Evolutionary conservation across 768 basidiomycete genomes (phyloP).

Genomic region (Termitomyces sp.): DNA sequence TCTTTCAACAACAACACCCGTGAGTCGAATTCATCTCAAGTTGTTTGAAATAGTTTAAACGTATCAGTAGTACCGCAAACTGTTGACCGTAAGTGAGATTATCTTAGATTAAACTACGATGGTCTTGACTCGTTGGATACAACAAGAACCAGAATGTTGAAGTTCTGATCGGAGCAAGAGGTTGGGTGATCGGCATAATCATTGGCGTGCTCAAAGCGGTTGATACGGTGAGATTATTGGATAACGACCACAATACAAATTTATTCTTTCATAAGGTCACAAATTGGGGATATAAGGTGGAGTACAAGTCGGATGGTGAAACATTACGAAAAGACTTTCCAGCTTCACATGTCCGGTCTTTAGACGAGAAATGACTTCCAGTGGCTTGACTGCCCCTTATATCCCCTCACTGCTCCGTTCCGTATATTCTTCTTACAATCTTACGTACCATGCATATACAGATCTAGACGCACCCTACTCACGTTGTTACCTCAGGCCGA

Average conservation of each 20-base stretch:
- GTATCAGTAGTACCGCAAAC: not conserved
- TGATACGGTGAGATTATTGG: not conserved
- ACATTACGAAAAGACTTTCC: slow-evolving; percentile 2
- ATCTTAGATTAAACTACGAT: not conserved
- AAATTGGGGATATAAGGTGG: slow-evolving; percentile 11
- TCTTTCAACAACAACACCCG: not conserved
- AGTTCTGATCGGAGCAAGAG: slow-evolving; percentile 4
- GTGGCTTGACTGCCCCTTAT: not conserved
- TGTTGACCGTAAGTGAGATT: not conserved
- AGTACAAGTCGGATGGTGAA: not conserved
- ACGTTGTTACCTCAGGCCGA: too few relatives aligned
- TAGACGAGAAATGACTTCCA: not conserved
- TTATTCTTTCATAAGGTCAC: not conserved
- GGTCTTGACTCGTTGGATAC: not conserved
- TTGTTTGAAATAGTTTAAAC: too few relatives aligned
- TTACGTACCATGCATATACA: not conserved
- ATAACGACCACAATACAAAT: not conserved
- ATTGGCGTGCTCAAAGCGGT: slow-evolving; percentile 6
- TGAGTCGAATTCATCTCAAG: not conserved
- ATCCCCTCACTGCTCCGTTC: not conserved
- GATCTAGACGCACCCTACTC: not conserved
- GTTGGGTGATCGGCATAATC: slow-evolving; percentile 10
- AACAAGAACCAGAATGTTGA: slow-evolving; percentile 7
- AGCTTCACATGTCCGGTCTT: slow-evolving; percentile 1
- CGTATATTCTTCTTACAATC: not conserved